phyloP scores from a whole-genome alignment of 495 filamentous ascomycete genomes.

The Daldinia loculata region DNA sequence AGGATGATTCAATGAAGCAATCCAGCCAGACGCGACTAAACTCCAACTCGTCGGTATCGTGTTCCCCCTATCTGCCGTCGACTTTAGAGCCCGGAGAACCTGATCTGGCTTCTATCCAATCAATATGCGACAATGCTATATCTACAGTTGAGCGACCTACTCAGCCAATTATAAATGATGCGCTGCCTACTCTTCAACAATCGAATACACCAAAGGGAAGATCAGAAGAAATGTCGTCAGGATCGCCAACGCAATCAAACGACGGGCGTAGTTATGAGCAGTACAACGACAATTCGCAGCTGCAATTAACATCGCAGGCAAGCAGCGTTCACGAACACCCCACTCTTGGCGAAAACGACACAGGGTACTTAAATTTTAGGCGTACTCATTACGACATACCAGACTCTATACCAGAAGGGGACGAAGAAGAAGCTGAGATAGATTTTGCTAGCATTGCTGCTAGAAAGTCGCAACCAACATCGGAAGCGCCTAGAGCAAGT shows the following conservation, averaged over 20 bases:
- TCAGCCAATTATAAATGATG: conserved; percentile 24
- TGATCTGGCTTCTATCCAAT: not conserved
- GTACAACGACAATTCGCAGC: conserved; percentile 38
- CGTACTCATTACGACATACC: conserved; percentile 34
- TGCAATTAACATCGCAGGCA: conserved; percentile 27
- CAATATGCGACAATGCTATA: conserved; percentile 20
- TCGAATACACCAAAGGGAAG: conserved; percentile 12
- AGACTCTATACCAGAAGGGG: conserved; percentile 29
- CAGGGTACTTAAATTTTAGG: conserved; percentile 49
- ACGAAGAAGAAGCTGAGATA: conserved; percentile 3
- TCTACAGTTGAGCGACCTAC: conserved; percentile 8
- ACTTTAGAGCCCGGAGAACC: not conserved
- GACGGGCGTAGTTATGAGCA: conserved; percentile 56
- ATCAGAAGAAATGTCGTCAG: conserved; percentile 44
- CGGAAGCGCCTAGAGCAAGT: conserved; percentile 9
- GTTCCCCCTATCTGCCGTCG: not conserved
- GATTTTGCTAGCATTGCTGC: not conserved
- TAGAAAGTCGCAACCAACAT: conserved; percentile 21
- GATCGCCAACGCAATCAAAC: conserved; percentile 56
- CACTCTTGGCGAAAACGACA: conserved; percentile 49
- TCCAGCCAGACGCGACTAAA: conserved; percentile 9
- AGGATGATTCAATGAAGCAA: conserved; percentile 12
- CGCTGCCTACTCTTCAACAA: conserved; percentile 13
- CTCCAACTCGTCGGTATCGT: not conserved
- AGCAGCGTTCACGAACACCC: conserved; percentile 37